Evolutionary conservation across 2,329 filamentous ascomycete species (phyloP).

Genomic region (Pseudocercospora fijiensis): DNA sequence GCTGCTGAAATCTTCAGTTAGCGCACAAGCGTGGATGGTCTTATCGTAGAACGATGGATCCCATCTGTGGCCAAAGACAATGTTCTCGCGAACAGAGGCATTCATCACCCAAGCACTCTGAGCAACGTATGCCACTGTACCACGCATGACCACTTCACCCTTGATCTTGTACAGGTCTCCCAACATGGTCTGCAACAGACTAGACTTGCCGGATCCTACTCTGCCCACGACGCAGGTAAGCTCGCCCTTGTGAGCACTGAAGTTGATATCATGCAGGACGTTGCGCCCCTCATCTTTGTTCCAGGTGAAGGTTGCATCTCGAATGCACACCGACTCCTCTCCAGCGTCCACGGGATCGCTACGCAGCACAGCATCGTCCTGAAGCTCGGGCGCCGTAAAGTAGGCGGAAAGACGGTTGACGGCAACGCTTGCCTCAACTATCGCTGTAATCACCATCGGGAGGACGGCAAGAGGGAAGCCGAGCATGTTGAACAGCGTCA

Average conservation of each 20-base stretch:
- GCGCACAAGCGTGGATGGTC: conserved; percentile 85
- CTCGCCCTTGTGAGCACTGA: conserved; percentile 87
- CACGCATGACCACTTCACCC: conserved; percentile 78
- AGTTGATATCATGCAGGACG: conserved; percentile 79
- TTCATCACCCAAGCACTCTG: conserved; percentile 98
- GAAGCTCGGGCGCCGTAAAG: conserved; percentile 84
- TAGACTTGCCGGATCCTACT: conserved; percentile 95
- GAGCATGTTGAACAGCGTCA: conserved; percentile 91
- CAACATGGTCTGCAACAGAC: conserved; percentile 80
- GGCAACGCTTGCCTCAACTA: conserved; percentile 94
- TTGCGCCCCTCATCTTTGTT: conserved; percentile 70
- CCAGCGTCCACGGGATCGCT: conserved; percentile 71
- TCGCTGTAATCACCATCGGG: conserved; percentile 95
- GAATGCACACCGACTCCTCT: conserved; percentile 81
- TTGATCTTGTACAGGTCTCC: conserved; percentile 89
- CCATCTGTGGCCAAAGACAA: conserved; percentile 91
- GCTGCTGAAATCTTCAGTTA: conserved; percentile 85
- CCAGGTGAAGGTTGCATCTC: conserved; percentile 91
- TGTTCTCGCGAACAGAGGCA: conserved; percentile 94
- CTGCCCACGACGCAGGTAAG: conserved; percentile 89
- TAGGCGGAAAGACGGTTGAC: conserved; percentile 82
- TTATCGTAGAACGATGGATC: conserved; percentile 92
- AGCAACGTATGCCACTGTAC: conserved; percentile 83
- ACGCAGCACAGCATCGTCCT: conserved; percentile 73
- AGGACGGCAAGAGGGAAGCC: conserved; percentile 92